Evolutionary conservation across 2,329 filamentous ascomycete species (phyloP).

Genomic region (Drechslerella dactyloides): DNA sequence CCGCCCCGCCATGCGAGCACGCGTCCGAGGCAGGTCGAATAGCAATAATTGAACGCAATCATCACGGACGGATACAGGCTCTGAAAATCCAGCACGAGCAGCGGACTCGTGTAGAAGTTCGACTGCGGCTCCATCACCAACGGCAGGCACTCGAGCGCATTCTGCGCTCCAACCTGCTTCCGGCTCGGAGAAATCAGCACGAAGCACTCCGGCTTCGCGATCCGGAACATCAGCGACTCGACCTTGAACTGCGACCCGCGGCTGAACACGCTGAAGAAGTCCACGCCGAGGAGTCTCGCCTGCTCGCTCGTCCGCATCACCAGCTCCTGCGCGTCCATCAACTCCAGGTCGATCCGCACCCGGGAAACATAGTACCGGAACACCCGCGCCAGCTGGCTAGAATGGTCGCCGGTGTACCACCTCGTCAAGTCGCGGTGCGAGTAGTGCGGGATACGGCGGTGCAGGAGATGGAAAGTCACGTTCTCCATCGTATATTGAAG

Average conservation of each 20-base stretch:
- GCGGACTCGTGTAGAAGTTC: constrained; percentile 86
- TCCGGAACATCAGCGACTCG: constrained; percentile 97
- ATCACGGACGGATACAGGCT: constrained; percentile 96
- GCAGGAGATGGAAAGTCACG: constrained; percentile 87
- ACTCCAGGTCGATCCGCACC: constrained; percentile 83
- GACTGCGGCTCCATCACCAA: constrained; percentile 98
- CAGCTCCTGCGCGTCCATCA: constrained; percentile 87
- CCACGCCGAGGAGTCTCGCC: constrained; percentile 86
- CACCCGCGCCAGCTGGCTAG: constrained; percentile 74
- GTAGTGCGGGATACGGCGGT: constrained; percentile 81
- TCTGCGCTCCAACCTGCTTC: constrained; percentile 84
- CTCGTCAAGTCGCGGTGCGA: constrained; percentile 75
- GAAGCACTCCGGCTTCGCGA: constrained; percentile 95
- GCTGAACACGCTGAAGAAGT: constrained; percentile 96
- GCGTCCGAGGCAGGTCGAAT: constrained; percentile 91
- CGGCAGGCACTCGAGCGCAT: constrained; percentile 90
- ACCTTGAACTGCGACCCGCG: constrained; percentile 98
- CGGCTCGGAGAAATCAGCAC: constrained; percentile 85
- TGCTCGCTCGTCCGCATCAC: constrained; percentile 91
- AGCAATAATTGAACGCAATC: constrained; percentile 99
- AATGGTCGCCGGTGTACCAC: constrained; percentile 77
- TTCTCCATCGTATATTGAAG: constrained; percentile 97
- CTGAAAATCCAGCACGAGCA: constrained; percentile 93
- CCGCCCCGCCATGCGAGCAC: constrained; percentile 82
- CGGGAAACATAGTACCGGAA: constrained; percentile 78